Evolutionary conservation across 345 rosid genomes (phyloP).

Genomic region (Acer yangbiense): DNA sequence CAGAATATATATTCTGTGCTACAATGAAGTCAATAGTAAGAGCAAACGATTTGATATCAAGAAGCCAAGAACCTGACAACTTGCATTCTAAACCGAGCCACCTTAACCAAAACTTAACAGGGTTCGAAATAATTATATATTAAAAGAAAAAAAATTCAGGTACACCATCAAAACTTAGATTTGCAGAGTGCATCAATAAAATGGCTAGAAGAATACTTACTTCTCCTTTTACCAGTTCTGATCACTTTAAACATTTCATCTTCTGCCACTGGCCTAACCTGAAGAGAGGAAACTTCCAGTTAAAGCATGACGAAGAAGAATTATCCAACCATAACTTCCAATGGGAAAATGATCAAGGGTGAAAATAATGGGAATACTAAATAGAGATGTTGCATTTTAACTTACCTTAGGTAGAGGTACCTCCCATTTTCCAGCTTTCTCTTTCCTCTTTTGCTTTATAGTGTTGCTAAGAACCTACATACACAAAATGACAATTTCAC

Average conservation of each 20-base stretch:
- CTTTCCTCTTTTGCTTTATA: slow-evolving; percentile 94
- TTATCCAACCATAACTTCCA: not conserved
- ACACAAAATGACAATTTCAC: slow-evolving; percentile 10
- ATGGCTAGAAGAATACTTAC: slow-evolving; percentile 48
- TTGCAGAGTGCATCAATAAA: not conserved
- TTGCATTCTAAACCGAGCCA: not conserved
- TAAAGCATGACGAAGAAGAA: not conserved
- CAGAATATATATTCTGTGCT: not conserved
- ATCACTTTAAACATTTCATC: slow-evolving; percentile 97
- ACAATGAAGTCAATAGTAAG: too few species aligned
- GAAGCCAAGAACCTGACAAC: not conserved
- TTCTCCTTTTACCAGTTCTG: slow-evolving; percentile 83
- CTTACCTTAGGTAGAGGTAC: slow-evolving; percentile 90
- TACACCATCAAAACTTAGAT: not conserved
- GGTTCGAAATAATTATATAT: not conserved
- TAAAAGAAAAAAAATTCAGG: not conserved
- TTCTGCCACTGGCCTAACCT: slow-evolving; percentile 99
- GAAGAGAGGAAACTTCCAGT: slow-evolving; percentile 20
- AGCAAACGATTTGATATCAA: not conserved
- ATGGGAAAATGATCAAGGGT: not conserved
- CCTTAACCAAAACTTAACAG: not conserved
- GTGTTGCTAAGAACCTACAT: slow-evolving; percentile 86
- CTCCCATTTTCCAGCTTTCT: slow-evolving; percentile 97
- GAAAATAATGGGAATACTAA: not conserved
- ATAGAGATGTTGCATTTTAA: not conserved